phyloP scores from a whole-genome alignment of 179 eudicot genomes.

The Drosera spatulata region DNA sequence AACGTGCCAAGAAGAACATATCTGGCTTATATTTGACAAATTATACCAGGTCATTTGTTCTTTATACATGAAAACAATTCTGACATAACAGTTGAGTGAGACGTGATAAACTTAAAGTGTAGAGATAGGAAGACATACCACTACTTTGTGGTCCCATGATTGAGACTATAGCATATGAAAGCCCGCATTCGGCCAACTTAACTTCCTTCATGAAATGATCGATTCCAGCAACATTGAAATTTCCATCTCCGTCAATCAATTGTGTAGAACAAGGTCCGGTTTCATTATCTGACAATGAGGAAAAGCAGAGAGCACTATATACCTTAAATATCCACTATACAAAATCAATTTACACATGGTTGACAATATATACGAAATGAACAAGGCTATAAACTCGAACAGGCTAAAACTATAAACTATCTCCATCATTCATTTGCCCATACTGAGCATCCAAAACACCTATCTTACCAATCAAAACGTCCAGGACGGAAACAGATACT shows the following conservation, averaged over 20 bases:
- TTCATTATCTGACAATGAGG: constrained; percentile 5
- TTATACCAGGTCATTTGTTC: no score
- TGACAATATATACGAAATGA: not conserved
- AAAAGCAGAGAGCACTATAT: not conserved
- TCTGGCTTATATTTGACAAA: no score
- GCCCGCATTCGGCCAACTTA: constrained; percentile 52
- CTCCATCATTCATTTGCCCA: no score
- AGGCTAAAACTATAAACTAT: no score
- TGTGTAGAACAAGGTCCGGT: constrained; percentile 45
- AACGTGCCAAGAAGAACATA: no score
- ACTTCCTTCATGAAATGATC: constrained; percentile 54
- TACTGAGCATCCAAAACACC: no score
- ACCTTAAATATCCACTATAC: not conserved
- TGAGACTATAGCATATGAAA: constrained; percentile 68
- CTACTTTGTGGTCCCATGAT: constrained; percentile 86
- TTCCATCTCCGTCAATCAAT: constrained; percentile 67
- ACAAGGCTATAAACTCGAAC: not conserved
- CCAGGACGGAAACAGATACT: no score
- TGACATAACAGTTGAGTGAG: no score
- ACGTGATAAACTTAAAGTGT: not conserved
- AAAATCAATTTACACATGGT: not conserved
- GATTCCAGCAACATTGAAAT: constrained; percentile 40
- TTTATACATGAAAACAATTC: no score
- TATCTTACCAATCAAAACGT: no score
- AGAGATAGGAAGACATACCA: constrained; percentile 24